Conservation (phyloP, 306 rosid species). For the Pyrus pyrifolia region DNA sequence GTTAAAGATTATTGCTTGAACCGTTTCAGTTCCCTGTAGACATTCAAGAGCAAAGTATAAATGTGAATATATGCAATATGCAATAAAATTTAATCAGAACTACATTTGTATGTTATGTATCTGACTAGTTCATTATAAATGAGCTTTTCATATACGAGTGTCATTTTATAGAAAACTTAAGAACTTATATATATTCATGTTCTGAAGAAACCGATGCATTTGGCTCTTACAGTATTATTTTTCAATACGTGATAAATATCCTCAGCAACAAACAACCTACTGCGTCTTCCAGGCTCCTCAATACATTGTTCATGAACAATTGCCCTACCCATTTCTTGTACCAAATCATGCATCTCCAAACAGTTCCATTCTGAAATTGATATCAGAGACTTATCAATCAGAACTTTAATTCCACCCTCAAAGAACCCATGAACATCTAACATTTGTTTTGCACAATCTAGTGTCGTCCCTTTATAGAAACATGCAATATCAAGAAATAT, state of each 20-base stretch:
- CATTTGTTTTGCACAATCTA: fast-evolving
- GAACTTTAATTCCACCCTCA: not conserved
- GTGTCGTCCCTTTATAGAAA: fast-evolving
- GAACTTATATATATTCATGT: not conserved
- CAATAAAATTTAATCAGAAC: not conserved
- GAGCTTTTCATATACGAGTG: not conserved
- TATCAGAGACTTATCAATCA: not conserved
- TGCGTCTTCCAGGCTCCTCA: not conserved
- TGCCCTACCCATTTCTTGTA: not conserved
- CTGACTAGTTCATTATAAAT: not conserved
- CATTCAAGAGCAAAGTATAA: not conserved
- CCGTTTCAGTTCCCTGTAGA: conserved; percentile 2
- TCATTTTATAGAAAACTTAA: not conserved
- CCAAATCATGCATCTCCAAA: not conserved
- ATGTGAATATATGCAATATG: not conserved
- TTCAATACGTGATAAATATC: not conserved
- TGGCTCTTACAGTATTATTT: not conserved
- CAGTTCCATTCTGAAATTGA: not conserved
- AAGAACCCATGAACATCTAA: not conserved
- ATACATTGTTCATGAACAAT: not conserved
- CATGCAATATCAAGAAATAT: not conserved
- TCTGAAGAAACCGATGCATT: not conserved
- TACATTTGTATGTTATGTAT: not conserved
- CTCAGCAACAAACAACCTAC: fast-evolving
- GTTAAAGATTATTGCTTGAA: conserved; percentile 2